These are phyloP conservation scores for Phaffomyces opuntiae DNA, from an alignment of 805 yeast species.

Conservation along the genomic window DNA sequence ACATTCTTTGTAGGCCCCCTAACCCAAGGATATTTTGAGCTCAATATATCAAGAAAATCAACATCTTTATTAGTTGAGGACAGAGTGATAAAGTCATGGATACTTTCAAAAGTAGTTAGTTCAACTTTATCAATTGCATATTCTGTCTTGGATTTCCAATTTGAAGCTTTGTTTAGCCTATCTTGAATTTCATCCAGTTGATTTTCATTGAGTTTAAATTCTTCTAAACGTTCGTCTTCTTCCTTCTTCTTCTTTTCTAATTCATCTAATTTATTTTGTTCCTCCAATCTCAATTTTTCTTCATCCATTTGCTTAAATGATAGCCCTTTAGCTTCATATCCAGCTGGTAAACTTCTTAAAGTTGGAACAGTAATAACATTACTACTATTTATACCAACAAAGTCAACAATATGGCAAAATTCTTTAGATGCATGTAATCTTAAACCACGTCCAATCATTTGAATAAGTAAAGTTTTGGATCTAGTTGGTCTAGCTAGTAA, in stretches of 20 bases:
- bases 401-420: conserved; percentile 69
- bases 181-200: not conserved
- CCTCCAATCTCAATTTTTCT: conserved; percentile 17
- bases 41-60: conserved; percentile 5
- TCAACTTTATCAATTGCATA: conserved; percentile 4
- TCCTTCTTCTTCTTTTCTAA: conserved; percentile 6
- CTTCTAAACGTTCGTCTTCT: not conserved
- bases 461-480: conserved; percentile 64
- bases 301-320: conserved; percentile 27
- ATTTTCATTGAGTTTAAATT: not conserved
- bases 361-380: conserved; percentile 54
- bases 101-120: conserved; percentile 31
- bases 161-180: not conserved
- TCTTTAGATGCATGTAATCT: conserved; percentile 55
- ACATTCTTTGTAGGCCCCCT: conserved; percentile 21
- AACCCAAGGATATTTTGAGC: conserved; percentile 31
- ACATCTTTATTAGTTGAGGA: not conserved
- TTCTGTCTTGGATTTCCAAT: not conserved
- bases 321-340: conserved; percentile 22
- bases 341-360: conserved; percentile 30
- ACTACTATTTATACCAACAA: conserved; percentile 53
- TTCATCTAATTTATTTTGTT: conserved; percentile 8
- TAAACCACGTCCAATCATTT: conserved; percentile 90
- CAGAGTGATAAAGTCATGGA: conserved; percentile 25
- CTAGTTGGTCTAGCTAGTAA: conserved; percentile 75